A percentile compares a stretch with the other conserved stretches of the same genome.
Conservation (phyloP, 1,139 yeast genomes). For the Sugiyamaella pinicola region DNA sequence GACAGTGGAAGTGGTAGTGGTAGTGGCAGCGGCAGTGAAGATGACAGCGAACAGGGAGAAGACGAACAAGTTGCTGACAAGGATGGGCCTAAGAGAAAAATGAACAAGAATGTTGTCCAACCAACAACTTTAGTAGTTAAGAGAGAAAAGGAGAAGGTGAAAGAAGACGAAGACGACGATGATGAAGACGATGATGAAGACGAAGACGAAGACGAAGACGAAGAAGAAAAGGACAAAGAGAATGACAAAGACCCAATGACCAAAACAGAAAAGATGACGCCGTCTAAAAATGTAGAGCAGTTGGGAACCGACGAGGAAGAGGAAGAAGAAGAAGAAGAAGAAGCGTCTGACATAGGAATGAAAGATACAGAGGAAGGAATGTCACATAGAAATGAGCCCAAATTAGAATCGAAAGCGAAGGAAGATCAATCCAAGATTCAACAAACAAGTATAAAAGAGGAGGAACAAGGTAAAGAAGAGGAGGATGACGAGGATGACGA, state of each 20-base stretch:
- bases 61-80: slow-evolving; percentile 19
- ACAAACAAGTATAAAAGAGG: slow-evolving; percentile 13
- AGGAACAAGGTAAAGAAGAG: slow-evolving; percentile 22
- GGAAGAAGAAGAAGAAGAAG: slow-evolving; percentile 12
- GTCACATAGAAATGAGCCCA: slow-evolving; percentile 9
- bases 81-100: slow-evolving; percentile 14
- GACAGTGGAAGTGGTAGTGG: slow-evolving; percentile 19
- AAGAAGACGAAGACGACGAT: slow-evolving; percentile 9
- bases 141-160: slow-evolving; percentile 9
- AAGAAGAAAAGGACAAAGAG: slow-evolving; percentile 10
- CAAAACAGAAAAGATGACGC: slow-evolving; percentile 22
- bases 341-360: slow-evolving; percentile 25
- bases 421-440: slow-evolving; percentile 5
- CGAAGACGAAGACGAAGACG: slow-evolving; percentile 4
- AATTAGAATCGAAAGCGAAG: slow-evolving; percentile 18
- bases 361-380: slow-evolving; percentile 33
- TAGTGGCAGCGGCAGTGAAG: slow-evolving; percentile 12
- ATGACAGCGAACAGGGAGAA: slow-evolving; percentile 18
- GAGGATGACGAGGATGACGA: slow-evolving; percentile 21
- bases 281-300: slow-evolving; percentile 19
- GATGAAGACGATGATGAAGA: slow-evolving; percentile 16
- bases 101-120: slow-evolving; percentile 19
- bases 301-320: slow-evolving; percentile 19
- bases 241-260: too few relatives aligned
- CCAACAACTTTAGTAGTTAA: neutral